Percentiles rank a stretch among this genome's conserved stretches.
Conservation (phyloP, 2,329 filamentous ascomycete genomes). For the Coniochaeta sp. region DNA sequence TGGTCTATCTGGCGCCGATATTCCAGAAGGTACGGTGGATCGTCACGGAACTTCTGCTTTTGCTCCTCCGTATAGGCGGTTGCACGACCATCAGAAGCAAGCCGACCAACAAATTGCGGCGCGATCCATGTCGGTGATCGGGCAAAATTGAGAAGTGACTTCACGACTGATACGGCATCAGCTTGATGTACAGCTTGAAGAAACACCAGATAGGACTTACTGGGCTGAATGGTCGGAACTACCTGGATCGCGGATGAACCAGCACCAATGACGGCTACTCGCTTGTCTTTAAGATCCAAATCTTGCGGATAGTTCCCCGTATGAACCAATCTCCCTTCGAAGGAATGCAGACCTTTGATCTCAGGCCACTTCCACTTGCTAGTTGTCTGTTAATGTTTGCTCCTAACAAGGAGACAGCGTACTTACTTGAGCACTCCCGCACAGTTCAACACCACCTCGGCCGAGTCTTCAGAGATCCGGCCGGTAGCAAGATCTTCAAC, state of each 20-base stretch:
- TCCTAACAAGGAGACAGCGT: not conserved
- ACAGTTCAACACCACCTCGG: constrained; percentile 5
- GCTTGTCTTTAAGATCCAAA: constrained; percentile 1
- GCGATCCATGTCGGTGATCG: not conserved
- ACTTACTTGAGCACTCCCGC: constrained; percentile 4
- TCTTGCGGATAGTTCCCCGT: constrained; percentile 1
- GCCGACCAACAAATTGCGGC: not conserved
- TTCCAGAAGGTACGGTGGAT: constrained; percentile 36
- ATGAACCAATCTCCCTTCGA: constrained; percentile 3
- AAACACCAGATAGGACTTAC: too few relatives aligned
- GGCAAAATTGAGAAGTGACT: not conserved
- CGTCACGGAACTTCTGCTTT: constrained; percentile 39
- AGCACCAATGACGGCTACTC: not conserved
- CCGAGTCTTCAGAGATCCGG: not conserved
- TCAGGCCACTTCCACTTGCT: constrained; percentile 6
- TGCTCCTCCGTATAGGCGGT: constrained; percentile 20
- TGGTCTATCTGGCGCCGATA: constrained; percentile 4
- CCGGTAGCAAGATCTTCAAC: constrained; percentile 5
- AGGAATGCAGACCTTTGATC: constrained; percentile 5
- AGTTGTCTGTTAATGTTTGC: too few relatives aligned
- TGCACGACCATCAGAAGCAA: not conserved
- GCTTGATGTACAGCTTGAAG: not conserved
- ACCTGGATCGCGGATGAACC: not conserved
- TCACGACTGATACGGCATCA: not conserved
- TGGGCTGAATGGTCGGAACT: not conserved